Base-by-base conservation (phyloP, 2,329 filamentous ascomycete species). In the Fusarium marasasianum region DNA sequence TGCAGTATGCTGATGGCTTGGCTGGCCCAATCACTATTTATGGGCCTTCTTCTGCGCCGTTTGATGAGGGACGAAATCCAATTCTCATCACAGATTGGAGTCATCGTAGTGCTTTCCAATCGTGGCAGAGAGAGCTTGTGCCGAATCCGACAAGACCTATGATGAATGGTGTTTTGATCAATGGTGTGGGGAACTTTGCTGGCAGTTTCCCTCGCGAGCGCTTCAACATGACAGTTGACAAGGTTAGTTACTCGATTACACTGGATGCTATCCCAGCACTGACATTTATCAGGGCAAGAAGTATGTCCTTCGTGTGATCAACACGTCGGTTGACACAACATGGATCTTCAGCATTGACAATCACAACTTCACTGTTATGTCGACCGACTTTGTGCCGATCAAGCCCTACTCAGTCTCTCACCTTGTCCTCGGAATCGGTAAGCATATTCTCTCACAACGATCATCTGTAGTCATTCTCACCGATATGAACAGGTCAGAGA, bases 1-100 rank as follows among this genome's bases (percentile, higher is more conserved):
- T 75, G 35, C 73, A 75, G 57, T 74, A 74, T 29, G 73, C 66
- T 18, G 59, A 75, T 44, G 73, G 73, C n/a, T 56, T 75, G 48
- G 67, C 69, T 18, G 73, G 73, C 5, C 72, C 72, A 1, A 57
- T 75, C n/a, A 66, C 73, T 11, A 71, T 74, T 4, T 57, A 68
- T 17, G 72, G 72, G 10, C 72, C 72, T 1, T 73, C 71, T 0
- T 66, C 62, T 44, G 64, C 50, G 1, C 11, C 31, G 2, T 66
- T 64, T 10, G 43, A 66, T 13, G 61, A 66, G n/a, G 64, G 64
- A 1, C 14, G 64, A 26, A 64, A 66, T 17, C 64, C 64, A 0
- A 66, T 66, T 44, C 64, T 66, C 8, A 66, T 66, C 6, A 66
- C 64, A 0, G 62, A 66, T 45, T 66, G 64, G 64, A 66, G 64